phyloP scores from a whole-genome alignment of 1,284 basidiomycete species.

The Cryptococcus jaspeensis region DNA sequence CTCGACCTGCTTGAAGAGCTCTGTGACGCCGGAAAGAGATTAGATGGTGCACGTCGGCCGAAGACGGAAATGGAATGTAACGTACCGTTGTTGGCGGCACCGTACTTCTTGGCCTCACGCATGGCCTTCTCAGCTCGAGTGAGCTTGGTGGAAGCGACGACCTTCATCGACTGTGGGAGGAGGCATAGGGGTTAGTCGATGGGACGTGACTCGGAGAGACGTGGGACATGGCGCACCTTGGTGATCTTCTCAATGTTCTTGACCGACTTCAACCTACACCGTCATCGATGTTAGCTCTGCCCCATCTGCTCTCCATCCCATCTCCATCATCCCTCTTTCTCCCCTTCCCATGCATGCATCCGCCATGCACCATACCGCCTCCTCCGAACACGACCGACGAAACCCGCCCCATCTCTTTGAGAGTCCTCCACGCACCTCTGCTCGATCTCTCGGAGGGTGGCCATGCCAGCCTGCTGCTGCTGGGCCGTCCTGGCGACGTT shows the following conservation, averaged over 20 bases:
- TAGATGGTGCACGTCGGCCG: neutral
- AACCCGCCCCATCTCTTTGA: neutral
- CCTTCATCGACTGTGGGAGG: conserved; percentile 86
- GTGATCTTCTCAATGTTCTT: conserved; percentile 99
- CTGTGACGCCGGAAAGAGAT: conserved; percentile 51
- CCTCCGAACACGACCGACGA: neutral
- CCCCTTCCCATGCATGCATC: neutral
- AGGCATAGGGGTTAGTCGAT: neutral
- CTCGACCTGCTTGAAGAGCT: conserved; percentile 72
- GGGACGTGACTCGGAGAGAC: neutral
- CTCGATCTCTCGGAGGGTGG: conserved; percentile 96
- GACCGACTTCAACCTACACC: conserved; percentile 72
- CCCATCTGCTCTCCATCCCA: neutral
- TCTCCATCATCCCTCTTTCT: neutral
- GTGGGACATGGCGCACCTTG: conserved; percentile 63
- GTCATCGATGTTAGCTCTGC: conserved; percentile 1
- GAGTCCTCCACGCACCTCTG: conserved; percentile 58
- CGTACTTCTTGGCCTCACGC: conserved; percentile 90
- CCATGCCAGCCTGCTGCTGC: conserved; percentile 75
- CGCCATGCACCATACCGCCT: neutral
- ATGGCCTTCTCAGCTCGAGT: conserved; percentile 94
- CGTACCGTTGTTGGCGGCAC: conserved; percentile 86
- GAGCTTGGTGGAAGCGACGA: conserved; percentile 97
- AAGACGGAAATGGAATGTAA: conserved; percentile 17
- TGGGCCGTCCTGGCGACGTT: conserved; percentile 55